Evolutionary conservation across 768 basidiomycete genomes (phyloP), one percentile per base, ranked within the genome.

Genomic region (Tylopilus subfusipes): DNA sequence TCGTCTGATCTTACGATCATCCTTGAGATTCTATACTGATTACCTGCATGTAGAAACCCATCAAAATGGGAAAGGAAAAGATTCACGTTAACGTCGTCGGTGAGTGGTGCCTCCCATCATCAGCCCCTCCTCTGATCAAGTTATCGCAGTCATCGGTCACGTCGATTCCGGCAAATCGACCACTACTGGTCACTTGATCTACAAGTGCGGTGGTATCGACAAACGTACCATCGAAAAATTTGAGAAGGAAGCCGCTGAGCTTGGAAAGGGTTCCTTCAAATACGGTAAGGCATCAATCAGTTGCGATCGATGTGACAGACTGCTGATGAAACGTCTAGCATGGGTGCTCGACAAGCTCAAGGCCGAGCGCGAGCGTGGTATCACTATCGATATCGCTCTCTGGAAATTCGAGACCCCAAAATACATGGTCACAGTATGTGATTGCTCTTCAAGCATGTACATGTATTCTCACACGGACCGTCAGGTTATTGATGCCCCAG

Each of bases 121-220:
- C 27, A 19, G 1, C 39, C 11, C 18, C 22, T 59, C 18, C 44
- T 52, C 61, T 73, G 56, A 70, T 69, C 59, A 52, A 71, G 65
- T 58, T 45, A 63, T 72, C 63, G 31, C 70, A 90, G 93, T 95
- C 77, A 96, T 96, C 81, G 94, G 95, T 64, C 94, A 95, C 82
- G 93, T 95, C 91, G 94, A 98, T 82, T 98, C 96, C 75, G 96
- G 96, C 66, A 99, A 98, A 82, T 98, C 96, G 55, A 99, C 97
- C 79, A 99, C 97, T 71, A 99, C 97, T 66, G 97, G 97, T 65
- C 97, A 99, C 82, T 84, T 99, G 82, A 98, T 98, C 87, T 98
- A 98, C 92, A 97, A 99, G 88, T 99, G 97, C 76, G 97, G 97
- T 87, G 97, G 97, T 90, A 99, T 99, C 82, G 97, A 99, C 76